Evolutionary conservation across 2,329 filamentous ascomycete species (phyloP).

Genomic region (Fusarium irregulare): DNA sequence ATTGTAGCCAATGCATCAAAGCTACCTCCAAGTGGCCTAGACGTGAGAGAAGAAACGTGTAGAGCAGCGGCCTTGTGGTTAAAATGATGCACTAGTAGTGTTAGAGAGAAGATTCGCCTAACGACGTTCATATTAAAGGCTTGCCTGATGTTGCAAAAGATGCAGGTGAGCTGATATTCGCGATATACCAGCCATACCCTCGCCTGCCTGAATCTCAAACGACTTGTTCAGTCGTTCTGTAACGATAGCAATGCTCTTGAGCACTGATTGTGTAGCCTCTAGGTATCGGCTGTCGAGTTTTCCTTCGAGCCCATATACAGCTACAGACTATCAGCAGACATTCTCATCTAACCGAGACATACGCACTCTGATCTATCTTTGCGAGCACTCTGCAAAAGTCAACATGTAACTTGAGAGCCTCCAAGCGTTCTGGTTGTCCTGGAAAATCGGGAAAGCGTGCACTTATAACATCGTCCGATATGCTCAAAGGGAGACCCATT

Average conservation of each 20-base stretch:
- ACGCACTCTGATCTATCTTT: conserved; percentile 39
- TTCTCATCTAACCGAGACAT: fast-evolving
- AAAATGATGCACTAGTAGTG: conserved; percentile 32
- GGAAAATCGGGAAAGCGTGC: conserved; percentile 24
- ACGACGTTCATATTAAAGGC: background rate
- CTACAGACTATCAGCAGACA: background rate
- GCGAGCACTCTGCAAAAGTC: conserved; percentile 27
- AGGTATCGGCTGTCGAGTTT: conserved; percentile 42
- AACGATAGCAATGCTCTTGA: conserved; percentile 34
- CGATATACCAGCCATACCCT: conserved; percentile 28
- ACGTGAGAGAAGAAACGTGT: conserved; percentile 36
- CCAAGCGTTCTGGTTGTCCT: conserved; percentile 14
- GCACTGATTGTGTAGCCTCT: conserved; percentile 31
- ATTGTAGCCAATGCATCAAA: conserved; percentile 40
- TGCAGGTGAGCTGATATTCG: conserved; percentile 37
- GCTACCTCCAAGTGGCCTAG: conserved; percentile 35
- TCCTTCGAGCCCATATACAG: conserved; percentile 40
- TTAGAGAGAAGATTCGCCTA: background rate
- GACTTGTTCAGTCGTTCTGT: conserved; percentile 34
- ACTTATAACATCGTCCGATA: conserved; percentile 36
- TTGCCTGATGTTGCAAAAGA: conserved; percentile 37
- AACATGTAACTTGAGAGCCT: conserved; percentile 31
- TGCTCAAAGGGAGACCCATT: conserved; percentile 29
- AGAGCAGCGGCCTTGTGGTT: conserved; percentile 35
- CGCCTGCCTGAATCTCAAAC: conserved; percentile 31